Evolutionary conservation across 768 basidiomycete genomes (phyloP), one percentile per base, ranked within the genome.

Genomic region (Tephrocybe sp.): DNA sequence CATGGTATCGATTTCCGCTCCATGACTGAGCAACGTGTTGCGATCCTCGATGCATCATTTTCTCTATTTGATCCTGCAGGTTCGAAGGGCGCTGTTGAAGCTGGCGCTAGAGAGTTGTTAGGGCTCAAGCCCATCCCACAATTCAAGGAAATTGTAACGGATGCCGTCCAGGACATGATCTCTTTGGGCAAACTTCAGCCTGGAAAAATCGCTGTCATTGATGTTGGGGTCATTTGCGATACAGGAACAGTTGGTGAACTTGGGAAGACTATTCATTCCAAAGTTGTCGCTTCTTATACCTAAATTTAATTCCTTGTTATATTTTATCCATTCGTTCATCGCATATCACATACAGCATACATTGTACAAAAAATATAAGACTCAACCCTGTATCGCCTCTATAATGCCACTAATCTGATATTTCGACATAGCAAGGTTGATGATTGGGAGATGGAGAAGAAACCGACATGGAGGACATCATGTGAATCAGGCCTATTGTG

Each of bases 1-100:
- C 83, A 91, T 62, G 90, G 88, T 0, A 73, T 93, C 47, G 90
- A 93, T 64, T 83, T 91, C 65, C 81, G 90, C 59, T 73, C 91
- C 60, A 81, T 91, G 80, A 77, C 73, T 10, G 75, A 74, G 30
- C 76, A 80, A 56, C 81, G 82, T 11, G 77, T 92, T 11, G 81
- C 77, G 17, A 81, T 93, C 43, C 66, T 91, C n/a, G 90, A 93
- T 62, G 88, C 77, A 3, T 86, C 88, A 0, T 73, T 81, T 63
- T 80, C 84, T 2, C 65, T 90, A 15, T 85, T 76, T 55, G 60
- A 64, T 32, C 48, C 42, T 1, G 57, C 61, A 28, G 50, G 49
- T 7, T 49, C 61, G 17, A 62, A 28, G 57, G 20, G 39, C 50
- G 3, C 32, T 41, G 1, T 36, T 23, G 28, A 38, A 36, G 34